Percentiles rank a stretch among this genome's conserved stretches.
Evolutionary conservation across 139 green algal genomes (phyloP).

Genomic region (Desmodesmus armatus): DNA sequence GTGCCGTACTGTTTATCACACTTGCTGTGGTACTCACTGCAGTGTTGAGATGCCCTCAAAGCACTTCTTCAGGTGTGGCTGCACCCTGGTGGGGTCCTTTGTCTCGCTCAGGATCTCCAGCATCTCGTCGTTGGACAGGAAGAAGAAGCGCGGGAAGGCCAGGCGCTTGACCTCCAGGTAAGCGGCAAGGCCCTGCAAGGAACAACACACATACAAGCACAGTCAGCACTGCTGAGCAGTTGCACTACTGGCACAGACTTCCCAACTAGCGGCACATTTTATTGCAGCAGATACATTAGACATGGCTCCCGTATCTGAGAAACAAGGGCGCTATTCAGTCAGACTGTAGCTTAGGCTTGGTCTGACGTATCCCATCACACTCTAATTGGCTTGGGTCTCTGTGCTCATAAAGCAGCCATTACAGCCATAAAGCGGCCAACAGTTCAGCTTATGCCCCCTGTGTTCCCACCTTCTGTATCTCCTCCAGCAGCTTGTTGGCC

Average conservation of each 20-base stretch:
- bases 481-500: conserved; percentile 81
- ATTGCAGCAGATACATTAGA: background rate
- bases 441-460: background rate
- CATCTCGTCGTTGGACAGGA: conserved; percentile 88
- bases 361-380: background rate
- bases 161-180: conserved; percentile 90
- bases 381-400: background rate
- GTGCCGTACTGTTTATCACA: background rate
- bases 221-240: too few species aligned
- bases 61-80: conserved; percentile 89
- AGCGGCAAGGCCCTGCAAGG: conserved; percentile 75
- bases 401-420: background rate
- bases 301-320: too few species aligned
- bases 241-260: too few species aligned
- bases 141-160: conserved; percentile 87
- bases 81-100: conserved; percentile 80
- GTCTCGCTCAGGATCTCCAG: conserved; percentile 87
- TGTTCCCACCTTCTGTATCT: conserved; percentile 74
- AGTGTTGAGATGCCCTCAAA: conserved; percentile 82
- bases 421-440: background rate
- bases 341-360: too few species aligned
- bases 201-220: conserved; percentile 22
- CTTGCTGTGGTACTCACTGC: conserved; percentile 23
- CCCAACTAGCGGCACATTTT: too few species aligned
- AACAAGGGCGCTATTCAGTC: too few species aligned